Base-by-base conservation (phyloP, 2,329 filamentous ascomycete genomes). In the Monosporascus sp. region DNA sequence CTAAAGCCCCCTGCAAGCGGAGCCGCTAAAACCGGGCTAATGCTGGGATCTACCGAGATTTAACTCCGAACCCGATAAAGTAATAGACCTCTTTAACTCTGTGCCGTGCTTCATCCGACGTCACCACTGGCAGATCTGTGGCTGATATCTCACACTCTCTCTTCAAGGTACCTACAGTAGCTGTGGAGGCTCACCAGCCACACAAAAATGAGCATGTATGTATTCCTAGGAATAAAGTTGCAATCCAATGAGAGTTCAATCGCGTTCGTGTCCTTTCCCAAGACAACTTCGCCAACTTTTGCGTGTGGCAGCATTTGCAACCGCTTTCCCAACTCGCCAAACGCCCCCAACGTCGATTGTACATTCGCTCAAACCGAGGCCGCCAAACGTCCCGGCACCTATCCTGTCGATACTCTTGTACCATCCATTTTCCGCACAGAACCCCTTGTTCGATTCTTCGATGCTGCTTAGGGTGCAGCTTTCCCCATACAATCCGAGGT, bases 251-350 rank as follows among this genome's bases (percentile, higher is more conserved):
- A 68, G 60, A 67, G 60, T 63, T 65, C 64, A 71, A 70, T 70
- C 72, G 72, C 71, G 70, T 63, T 73, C 71, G 71, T 74, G 71
- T 74, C 71, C 71, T 74, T 66, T 67, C 24, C 27, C 7, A 43
- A 27, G 26, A 27, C 7, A 27, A 27, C 26, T 27, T 27, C 26
- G 26, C 26, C 26, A 27, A 27, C 22, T 8, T 27, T 43, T 43
- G 7, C n/a, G 40, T 7, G 20, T 43, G 40, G 2, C 26, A 27
- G 27, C 27, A n/a, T 27, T 27, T 27, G 27, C 8, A 27, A 27
- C 27, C 27, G 8, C 9, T 27, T 27, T 27, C 5, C 5, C 26
- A 27, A 8, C 26, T 9, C 26, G 26, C 27, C 27, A 27, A 27
- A 27, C 27, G 27, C 8, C 11, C 27, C 11, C 27, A 31, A 31